Evolutionary conservation across 441 rosid species (phyloP).

Genomic region (Rhodomyrtus psidioides): DNA sequence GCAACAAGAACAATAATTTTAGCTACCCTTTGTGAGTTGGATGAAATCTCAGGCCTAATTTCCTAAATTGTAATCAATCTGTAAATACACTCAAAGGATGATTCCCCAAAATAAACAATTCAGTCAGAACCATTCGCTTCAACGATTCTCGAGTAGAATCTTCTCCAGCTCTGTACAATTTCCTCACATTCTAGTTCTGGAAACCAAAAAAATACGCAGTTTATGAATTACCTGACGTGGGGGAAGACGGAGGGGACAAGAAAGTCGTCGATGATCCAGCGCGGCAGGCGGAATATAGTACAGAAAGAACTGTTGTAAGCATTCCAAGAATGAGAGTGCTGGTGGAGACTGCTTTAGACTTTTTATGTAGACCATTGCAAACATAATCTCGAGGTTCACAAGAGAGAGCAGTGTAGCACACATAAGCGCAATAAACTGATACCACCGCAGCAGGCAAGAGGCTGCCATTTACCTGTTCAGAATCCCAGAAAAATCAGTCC

Average conservation of each 20-base stretch:
- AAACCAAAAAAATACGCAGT: background rate
- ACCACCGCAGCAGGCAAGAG: constrained; percentile 97
- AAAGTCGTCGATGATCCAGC: constrained; percentile 94
- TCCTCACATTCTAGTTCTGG: background rate
- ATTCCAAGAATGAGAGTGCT: constrained; percentile 85
- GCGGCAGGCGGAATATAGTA: constrained; percentile 83
- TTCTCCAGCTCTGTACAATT: background rate
- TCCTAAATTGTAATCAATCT: background rate
- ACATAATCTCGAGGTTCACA: constrained; percentile 84
- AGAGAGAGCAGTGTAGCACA: constrained; percentile 95
- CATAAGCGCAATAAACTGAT: constrained; percentile 87
- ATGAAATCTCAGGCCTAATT: background rate
- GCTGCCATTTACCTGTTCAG: constrained; percentile 80
- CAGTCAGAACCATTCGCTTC: background rate
- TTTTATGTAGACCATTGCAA: constrained; percentile 87
- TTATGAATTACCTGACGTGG: constrained; percentile 53
- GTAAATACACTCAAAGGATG: background rate
- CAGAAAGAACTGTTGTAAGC: constrained; percentile 90
- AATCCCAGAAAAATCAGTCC: background rate
- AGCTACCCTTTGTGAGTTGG: background rate
- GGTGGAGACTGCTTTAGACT: constrained; percentile 63
- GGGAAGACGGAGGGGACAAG: constrained; percentile 90
- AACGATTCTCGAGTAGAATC: background rate
- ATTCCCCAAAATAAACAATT: background rate
- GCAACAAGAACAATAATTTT: background rate